These are phyloP conservation scores for Candida easanensis DNA, from an alignment of 805 yeast genomes.

Conservation along the genomic window DNA sequence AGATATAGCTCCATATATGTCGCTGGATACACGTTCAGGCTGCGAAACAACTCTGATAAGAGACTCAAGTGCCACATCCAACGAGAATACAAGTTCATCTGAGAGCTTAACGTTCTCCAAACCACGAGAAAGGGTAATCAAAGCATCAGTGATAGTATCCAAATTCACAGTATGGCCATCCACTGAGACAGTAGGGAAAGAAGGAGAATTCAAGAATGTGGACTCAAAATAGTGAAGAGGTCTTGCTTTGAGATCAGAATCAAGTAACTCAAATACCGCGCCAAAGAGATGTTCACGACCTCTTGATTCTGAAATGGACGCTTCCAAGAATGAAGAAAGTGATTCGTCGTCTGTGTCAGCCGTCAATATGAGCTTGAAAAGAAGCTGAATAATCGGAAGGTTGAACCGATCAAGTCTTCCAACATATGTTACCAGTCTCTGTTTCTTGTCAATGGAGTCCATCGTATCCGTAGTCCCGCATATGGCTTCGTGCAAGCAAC, in stretches of 20 bases:
- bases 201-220: constrained; percentile 39
- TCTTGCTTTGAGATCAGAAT: constrained; percentile 29
- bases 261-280: constrained; percentile 38
- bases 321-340: constrained; percentile 11
- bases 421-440: constrained; percentile 21
- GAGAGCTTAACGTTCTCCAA: constrained; percentile 15
- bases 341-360: constrained; percentile 12
- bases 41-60: constrained; percentile 26
- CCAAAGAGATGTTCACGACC: constrained; percentile 27
- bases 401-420: constrained; percentile 36
- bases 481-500: constrained; percentile 3
- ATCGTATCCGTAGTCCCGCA: too few relatives aligned
- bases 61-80: constrained; percentile 39
- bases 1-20: constrained; percentile 35
- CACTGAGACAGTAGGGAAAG: constrained; percentile 33
- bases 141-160: constrained; percentile 15
- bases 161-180: constrained; percentile 13
- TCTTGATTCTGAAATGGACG: constrained; percentile 6
- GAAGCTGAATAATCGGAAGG: constrained; percentile 39
- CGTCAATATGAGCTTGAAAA: constrained; percentile 32
- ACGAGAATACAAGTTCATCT: constrained; percentile 40
- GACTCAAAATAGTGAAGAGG: constrained; percentile 38
- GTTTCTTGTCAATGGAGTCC: too few relatives aligned
- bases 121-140: constrained; percentile 21
- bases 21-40: constrained; percentile 13